Base-by-base conservation (phyloP, 352 stramenopile genomes). In the Pythium guiyangense region DNA sequence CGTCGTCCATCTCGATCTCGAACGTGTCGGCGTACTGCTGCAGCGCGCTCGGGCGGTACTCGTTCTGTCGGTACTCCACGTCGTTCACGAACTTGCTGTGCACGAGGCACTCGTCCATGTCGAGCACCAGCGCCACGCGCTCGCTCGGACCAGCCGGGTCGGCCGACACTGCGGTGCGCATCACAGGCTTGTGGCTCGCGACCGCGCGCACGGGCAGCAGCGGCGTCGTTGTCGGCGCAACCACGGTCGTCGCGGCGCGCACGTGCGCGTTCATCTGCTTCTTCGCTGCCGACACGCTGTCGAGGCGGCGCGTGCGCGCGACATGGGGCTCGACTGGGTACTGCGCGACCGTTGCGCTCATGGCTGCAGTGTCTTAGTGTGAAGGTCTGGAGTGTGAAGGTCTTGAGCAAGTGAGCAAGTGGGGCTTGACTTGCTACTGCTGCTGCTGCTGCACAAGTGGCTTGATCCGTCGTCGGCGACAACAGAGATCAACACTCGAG, bases 81-180 rank as follows among this genome's bases (percentile, higher is more conserved):
- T 92, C 81, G 51, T 91, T 83, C 48, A 91, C 76, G 65, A 96
- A 95, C 62, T 91, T 91, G 69, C 82, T 97, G 70, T 98, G 96
- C 62, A 98, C 93, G 11, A 98, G 79, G 65, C 94, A 98, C 76
- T 98, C 96, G 69, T 98, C 96, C 91, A 98, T 98, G 66, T 98
- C 96, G 14, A 98, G 77, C 44, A 98, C 86, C 18, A 95, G 66
- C 27, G 84, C 84, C 40, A 94, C 77, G 37, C 82, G 80, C 55
- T 85, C 74, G 20, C 74, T 63, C 12, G 37, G 44, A 3, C 46
- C 57, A 0, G 35, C 27, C 3, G 39, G 37, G n/a, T 60, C 35
- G 37, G 14, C n/a, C 6, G 3, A 6, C 29, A 34, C 29, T 6
- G n/a, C n/a, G n/a, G 46, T n/a, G 42, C 35, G 49, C 6, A 14